Conservation (phyloP, 2,329 filamentous ascomycete genomes). For the Penicillium sclerotigenum region DNA sequence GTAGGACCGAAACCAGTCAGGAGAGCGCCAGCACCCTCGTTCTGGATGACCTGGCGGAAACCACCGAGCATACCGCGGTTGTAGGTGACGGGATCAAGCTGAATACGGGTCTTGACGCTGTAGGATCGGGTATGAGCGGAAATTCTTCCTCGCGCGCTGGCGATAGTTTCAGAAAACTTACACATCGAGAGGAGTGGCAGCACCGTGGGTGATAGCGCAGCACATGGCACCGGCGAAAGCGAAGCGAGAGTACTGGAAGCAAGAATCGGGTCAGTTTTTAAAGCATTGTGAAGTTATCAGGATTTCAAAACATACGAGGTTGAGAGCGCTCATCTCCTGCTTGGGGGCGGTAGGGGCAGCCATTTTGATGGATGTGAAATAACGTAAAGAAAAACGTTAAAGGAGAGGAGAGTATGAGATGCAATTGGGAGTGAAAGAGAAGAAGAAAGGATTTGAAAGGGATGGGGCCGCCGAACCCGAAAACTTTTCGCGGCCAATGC, state of each 20-base stretch:
- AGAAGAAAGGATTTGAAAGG: conserved; percentile 28
- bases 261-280: neutral
- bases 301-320: conserved; percentile 50
- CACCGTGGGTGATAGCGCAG: conserved; percentile 97
- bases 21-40: conserved; percentile 81
- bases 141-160: neutral
- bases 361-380: conserved; percentile 35
- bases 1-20: conserved; percentile 83
- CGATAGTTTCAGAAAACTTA: conserved; percentile 56
- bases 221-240: conserved; percentile 96
- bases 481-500: conserved; percentile 35
- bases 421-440: conserved; percentile 12
- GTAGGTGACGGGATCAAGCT: conserved; percentile 86
- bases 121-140: neutral
- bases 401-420: conserved; percentile 14
- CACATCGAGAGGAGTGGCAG: conserved; percentile 98
- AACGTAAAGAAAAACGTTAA: conserved; percentile 14
- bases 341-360: conserved; percentile 46
- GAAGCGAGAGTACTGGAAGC: conserved; percentile 65
- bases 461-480: conserved; percentile 29
- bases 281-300: conserved; percentile 49
- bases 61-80: conserved; percentile 83
- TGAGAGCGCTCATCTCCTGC: conserved; percentile 59
- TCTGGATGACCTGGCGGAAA: conserved; percentile 79
- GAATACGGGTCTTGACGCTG: conserved; percentile 93